Conservation (phyloP, 306 rosid genomes). For the Citrullus mucosospermus region DNA sequence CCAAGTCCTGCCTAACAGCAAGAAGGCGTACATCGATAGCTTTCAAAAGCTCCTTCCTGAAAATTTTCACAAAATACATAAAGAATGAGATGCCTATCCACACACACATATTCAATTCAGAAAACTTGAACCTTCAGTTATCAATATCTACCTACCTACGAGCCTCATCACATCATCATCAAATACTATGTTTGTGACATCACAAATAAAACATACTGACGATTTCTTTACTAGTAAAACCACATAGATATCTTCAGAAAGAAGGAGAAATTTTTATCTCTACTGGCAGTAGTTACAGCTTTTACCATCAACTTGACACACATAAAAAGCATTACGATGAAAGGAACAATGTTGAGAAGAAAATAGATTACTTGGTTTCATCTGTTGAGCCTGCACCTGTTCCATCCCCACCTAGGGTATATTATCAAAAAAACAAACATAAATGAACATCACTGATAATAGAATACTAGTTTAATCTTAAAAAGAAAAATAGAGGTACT, state of each 20-base stretch:
- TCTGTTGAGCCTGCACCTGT: conserved; percentile 53
- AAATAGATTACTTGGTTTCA: conserved; percentile 67
- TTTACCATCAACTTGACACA: not conserved
- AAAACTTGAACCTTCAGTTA: not conserved
- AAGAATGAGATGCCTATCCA: conserved; percentile 8
- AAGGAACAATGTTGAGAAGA: not conserved
- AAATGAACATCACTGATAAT: not conserved
- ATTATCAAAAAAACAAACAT: conserved; percentile 12
- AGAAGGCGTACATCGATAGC: conserved; percentile 83
- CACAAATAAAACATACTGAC: not conserved
- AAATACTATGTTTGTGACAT: not conserved
- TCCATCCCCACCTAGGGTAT: conserved; percentile 56
- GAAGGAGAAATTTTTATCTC: not conserved
- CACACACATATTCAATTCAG: not conserved
- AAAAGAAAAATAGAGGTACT: not conserved
- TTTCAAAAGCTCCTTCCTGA: conserved; percentile 84
- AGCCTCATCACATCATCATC: not conserved
- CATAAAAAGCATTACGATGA: not conserved
- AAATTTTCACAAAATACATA: not conserved
- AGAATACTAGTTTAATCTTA: not conserved
- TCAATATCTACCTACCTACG: not conserved
- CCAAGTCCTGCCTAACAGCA: conserved; percentile 76
- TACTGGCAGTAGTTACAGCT: not conserved
- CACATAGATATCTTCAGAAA: not conserved
- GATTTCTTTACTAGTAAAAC: not conserved